Conservation (phyloP, 345 rosid genomes). For the Eucalyptus regnans region DNA sequence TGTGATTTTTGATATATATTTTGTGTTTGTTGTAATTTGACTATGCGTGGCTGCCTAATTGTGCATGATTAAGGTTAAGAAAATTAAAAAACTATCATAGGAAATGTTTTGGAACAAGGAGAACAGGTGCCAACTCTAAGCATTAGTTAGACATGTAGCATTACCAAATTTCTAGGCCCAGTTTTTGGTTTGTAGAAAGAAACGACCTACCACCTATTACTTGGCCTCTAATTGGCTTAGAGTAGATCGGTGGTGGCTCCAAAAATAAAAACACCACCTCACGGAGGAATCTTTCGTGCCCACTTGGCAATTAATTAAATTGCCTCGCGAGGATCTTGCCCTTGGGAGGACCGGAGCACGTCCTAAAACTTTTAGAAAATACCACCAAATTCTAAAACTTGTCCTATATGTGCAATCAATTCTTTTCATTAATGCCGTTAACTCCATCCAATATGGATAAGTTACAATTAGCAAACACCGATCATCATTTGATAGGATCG, state of each 20-base stretch:
- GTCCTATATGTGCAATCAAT: not conserved
- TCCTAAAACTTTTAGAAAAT: not conserved
- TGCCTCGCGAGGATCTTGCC: not conserved
- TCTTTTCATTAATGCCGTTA: accelerated
- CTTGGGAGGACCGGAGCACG: not conserved
- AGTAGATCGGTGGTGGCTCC: not conserved
- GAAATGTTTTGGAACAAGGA: not conserved
- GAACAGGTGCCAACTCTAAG: not conserved
- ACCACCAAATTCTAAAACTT: no score
- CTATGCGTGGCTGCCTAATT: not conserved
- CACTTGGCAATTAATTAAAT: no score
- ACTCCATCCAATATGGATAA: not conserved
- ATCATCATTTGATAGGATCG: no score
- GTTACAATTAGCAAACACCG: no score
- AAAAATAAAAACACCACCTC: no score
- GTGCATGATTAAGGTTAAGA: no score
- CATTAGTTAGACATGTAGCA: not conserved
- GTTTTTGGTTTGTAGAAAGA: not conserved
- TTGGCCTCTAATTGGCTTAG: not conserved
- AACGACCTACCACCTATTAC: not conserved
- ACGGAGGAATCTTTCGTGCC: no score
- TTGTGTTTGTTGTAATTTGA: not conserved
- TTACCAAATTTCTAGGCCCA: not conserved
- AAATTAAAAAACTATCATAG: not conserved
- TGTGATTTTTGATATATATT: not conserved